Base-by-base conservation (phyloP, 2,329 filamentous ascomycete species). In the Tolypocladium amazonense region DNA sequence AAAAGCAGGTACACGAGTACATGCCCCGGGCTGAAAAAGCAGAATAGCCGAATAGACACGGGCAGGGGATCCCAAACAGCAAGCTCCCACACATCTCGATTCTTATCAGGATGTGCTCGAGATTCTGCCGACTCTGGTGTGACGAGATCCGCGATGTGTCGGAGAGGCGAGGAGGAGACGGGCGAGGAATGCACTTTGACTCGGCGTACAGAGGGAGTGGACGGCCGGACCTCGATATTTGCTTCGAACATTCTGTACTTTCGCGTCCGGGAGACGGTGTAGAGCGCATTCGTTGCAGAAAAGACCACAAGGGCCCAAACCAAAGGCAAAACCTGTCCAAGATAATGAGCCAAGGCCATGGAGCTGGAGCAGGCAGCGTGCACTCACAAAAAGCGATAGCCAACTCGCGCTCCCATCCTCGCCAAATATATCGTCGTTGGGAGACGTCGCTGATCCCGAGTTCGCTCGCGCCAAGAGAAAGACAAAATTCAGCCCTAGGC, bases 41-140 rank as follows among this genome's bases (percentile, higher is more conserved):
- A 94, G 70, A 97, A 92, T 3, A 97, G 77, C 43, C 87, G 85
- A 58, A 97, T 76, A 54, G 86, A 91, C 41, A 96, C 81, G 2
- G 92, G 91, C 55, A 93, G 82, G 39, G 95, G 94, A 71, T 97
- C 92, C 94, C 94, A 99, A 8, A 97, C 82, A 1, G 88, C 84
- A 56, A 99, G 76, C 73, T 99, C 92, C 94, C 94, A 99, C 12
- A 99, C 94, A 72, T 99, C 92, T 14, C 88, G 83, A 33, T 83
- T 82, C 60, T 87, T 85, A 70, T 94, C 88, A 0, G 93, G 90
- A 73, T 97, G 89, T 35, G 91, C 88, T 69, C 92, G 85, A 33
- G 89, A 87, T 64, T 92, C 86, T n/a, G 92, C 90, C 27, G 85
- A 87, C 41, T 87, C 85, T 33, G 82, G 76, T 2, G 85, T 80